phyloP scores from a whole-genome alignment of 2,329 filamentous ascomycete species.

The Curvularia lunata region DNA sequence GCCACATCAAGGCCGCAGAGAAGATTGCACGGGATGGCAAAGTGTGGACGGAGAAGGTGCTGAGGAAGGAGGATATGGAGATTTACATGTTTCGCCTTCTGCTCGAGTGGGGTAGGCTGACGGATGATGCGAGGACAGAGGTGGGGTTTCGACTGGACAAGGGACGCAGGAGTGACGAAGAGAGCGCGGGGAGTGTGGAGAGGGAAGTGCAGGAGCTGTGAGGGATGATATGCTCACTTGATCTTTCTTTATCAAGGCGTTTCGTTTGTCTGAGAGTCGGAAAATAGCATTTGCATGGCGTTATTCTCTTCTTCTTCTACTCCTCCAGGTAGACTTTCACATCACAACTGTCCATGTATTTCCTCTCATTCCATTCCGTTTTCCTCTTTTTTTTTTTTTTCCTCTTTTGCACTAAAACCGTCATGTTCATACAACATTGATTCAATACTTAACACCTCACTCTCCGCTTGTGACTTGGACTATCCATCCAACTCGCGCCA shows the following conservation, averaged over 20 bases:
- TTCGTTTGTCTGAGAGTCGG: background rate
- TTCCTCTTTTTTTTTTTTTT: background rate
- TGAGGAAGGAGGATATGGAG: conserved; percentile 68
- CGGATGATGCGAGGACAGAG: conserved; percentile 44
- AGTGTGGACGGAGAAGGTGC: conserved; percentile 45
- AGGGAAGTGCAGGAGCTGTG: conserved; percentile 6
- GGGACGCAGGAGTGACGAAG: conserved; percentile 8
- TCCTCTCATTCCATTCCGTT: background rate
- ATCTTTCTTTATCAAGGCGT: background rate
- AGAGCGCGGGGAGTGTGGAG: background rate
- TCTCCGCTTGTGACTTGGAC: conserved; percentile 32
- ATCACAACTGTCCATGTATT: background rate
- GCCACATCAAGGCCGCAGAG: conserved; percentile 36
- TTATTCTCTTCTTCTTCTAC: background rate
- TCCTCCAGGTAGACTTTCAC: background rate
- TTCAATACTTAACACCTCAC: background rate
- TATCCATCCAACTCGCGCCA: conserved; percentile 38
- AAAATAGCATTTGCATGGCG: conserved; percentile 12
- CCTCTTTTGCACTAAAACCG: background rate
- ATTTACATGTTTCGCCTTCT: conserved; percentile 79
- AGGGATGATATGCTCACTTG: background rate
- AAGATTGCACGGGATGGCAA: conserved; percentile 42
- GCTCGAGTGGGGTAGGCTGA: conserved; percentile 67
- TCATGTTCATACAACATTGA: background rate
- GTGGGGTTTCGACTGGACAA: conserved; percentile 42